Evolutionary conservation across 2,329 filamentous ascomycete species (phyloP), one percentile per base, ranked within the genome.

Genomic region (Xylaria sp.): DNA sequence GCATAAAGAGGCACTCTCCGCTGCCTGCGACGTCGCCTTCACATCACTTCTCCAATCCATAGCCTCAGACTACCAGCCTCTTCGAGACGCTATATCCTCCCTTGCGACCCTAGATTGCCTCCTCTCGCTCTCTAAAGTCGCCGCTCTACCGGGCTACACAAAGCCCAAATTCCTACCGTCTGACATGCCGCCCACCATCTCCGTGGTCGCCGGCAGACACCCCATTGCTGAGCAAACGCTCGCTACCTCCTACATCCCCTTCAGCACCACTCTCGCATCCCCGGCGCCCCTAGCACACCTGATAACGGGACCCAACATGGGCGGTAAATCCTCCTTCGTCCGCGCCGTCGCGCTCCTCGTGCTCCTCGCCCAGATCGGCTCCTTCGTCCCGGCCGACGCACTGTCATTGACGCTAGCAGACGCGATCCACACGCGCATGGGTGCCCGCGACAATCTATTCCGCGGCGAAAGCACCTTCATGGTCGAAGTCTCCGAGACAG

Each of bases 251-350:
- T 99, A 98, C 77, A 96, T 99, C 61, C 94, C 95, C 49, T 99
- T 99, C 77, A 87, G 90, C 71, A 90, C 92, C 11, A 79, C 85
- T 2, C 85, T 98, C 49, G 84, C 87, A n/a, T 84, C 87, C 2
- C 84, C 87, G 1, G 74, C 82, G 0, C 85, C 87, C 0, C 84
- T 91, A 5, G 92, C 92, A 2, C 86, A 97, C 69, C 89, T 98
- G 59, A 89, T 99, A 71, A 99, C 95, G 0, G 95, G 95, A 0
- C 95, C 95, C 31, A 99, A 99, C 79, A 99, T 99, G 95, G 95
- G 95, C 71, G 95, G 95, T 60, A 99, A 99, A 75, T 97, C 92
- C n/a, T 95, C 91, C 61, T 99, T 97, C 76, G 94, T 99, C 21
- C 92, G 95, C 56, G 92, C 94, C 68, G 88, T 96, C 46, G 94